Base-by-base conservation (phyloP, 495 filamentous ascomycete genomes). In the Podospora appendiculata region DNA sequence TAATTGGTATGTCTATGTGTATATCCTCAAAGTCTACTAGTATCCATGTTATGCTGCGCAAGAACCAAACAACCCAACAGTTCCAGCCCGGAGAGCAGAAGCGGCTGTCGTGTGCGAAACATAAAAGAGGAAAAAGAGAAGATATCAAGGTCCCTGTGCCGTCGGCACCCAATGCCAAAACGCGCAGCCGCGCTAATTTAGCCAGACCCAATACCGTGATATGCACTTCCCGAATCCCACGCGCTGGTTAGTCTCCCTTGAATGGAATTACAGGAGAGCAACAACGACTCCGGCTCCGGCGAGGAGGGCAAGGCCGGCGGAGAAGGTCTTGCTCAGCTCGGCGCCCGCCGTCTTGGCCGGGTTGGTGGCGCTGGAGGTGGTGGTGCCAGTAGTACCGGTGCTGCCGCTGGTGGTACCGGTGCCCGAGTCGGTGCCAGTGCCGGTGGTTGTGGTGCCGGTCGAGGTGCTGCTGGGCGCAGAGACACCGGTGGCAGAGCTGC, bases 201-300 rank as follows among this genome's bases (percentile, higher is more conserved):
- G 4, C 36, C 36, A 38, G 9, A 13, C 36, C 36, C 36, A 25
- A 25, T 25, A 25, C 25, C 25, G 25, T 25, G 25, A 25, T 25
- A 25, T 25, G 25, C 25, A 25, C 13, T 38, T 38, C 8, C 36
- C 36, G 36, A 38, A 38, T 11, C 13, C 13, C 10, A 38, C 13
- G 10, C 36, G 36, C 13, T 13, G 13, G 3, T 38, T 38, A 38
- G 13, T 38, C 13, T 10, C 36, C 36, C n/a, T 3, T 11, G 36
- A 38, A 10, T 38, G 13, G 36, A 38, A 2, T 38, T 62, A 64
- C 33, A 64, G 50, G 17, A 64, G 46, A 10, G 38, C 48, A 50
- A 58, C 56, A 52, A 64, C 57, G 34, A 57, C 38, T 33, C 56
- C 61, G 32, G 55, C 38, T 36, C 56, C 61, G 32, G 52, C 59